Base-by-base conservation (phyloP, 441 rosid species). In the Gossypium davidsonii region DNA sequence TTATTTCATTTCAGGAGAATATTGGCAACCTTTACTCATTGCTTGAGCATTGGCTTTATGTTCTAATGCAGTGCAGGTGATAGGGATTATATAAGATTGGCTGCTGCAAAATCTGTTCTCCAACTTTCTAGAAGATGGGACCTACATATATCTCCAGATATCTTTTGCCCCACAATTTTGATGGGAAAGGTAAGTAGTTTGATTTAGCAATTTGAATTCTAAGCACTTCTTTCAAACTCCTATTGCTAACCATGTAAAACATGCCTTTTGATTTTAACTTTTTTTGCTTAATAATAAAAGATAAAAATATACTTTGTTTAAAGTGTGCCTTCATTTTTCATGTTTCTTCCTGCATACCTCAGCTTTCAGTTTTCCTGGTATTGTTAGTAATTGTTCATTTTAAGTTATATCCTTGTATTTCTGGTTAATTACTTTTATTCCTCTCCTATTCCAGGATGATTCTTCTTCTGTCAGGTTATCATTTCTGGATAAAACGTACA, bases 71-170 rank as follows among this genome's bases (percentile, higher is more conserved):
- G 98, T 76, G 89, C 76, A 78, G 78, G 67, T 28, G 87, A 85
- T 59, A 76, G 82, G 71, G 81, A 80, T 77, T 78, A 82, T 70
- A 65, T 88, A 69, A 89, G 92, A 85, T 77, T 93, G 78, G 93
- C 91, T 81, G 94, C 97, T 70, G 91, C 98, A 77, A 93, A 93
- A 84, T 87, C 95, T 77, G 87, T 95, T 78, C 87, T 95, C 67
- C 89, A 70, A 73, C 94, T 95, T 72, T 89, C 98, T 58, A 84
- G 88, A 81, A 95, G 87, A 88, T 95, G 96, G 97, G 95, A 95
- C 90, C 83, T 90, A 60, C 89, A 90, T 79, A 84, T 95, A 72
- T 84, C 94, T 71, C 92, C 97, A 23, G 87, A 86, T 74, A 67
- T 88, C 68, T 96, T 91, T 69, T 85, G 79, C 73, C 78, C 73